Evolutionary conservation across 768 basidiomycete genomes (phyloP).

Genomic region (Suillus variegatus): DNA sequence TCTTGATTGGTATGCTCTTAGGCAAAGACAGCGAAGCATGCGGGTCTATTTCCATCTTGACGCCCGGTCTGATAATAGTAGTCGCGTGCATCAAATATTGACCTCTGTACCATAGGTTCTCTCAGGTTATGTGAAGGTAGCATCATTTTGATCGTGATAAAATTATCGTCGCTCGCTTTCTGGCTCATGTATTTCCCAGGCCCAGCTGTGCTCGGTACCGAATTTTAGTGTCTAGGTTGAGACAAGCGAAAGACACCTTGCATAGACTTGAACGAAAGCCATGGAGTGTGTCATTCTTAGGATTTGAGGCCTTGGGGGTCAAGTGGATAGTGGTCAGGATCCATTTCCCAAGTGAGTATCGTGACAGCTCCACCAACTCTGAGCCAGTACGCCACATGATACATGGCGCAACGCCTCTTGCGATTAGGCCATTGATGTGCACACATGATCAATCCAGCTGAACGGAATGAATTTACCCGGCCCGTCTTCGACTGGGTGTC

Average conservation of each 20-base stretch:
- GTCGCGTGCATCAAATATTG: background rate
- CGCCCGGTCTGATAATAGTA: background rate
- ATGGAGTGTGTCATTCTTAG: background rate
- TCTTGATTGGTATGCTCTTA: background rate
- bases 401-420: background rate
- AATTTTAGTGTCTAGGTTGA: background rate
- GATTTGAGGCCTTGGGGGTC: background rate
- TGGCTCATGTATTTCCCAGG: background rate
- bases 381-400: background rate
- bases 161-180: background rate
- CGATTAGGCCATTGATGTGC: background rate
- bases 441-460: background rate
- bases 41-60: background rate
- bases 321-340: background rate
- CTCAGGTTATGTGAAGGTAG: background rate
- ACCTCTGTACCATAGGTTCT: background rate
- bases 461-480: background rate
- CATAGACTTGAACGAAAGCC: background rate
- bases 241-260: background rate
- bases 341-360: background rate
- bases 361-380: background rate
- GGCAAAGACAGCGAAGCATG: background rate
- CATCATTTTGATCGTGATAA: background rate
- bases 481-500: background rate
- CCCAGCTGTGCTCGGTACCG: background rate